A percentile compares a stretch with the other conserved stretches of the same genome.
Evolutionary conservation across 225 moss, liverwort and hornwort genomes (phyloP).

Genomic region (Physcomitrium patens): DNA sequence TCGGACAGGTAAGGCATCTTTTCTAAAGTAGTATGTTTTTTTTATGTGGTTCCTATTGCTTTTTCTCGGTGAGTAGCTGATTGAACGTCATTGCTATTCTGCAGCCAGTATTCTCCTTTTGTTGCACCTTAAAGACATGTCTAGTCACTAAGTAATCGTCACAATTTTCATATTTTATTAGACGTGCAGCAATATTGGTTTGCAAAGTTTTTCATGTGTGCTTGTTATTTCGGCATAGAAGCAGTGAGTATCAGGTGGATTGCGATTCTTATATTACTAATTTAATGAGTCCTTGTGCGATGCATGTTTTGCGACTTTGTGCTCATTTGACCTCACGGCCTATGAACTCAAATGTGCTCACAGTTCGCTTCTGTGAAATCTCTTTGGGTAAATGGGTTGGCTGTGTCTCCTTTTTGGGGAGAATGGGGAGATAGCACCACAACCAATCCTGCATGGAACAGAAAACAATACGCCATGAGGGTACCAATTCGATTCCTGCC

Average conservation of each 20-base stretch:
- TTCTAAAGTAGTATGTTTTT: conserved; percentile 9
- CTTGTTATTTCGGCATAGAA: conserved; percentile 10
- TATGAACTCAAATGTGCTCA: conserved; percentile 16
- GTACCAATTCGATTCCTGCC: conserved; percentile 28
- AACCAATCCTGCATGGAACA: conserved; percentile 46
- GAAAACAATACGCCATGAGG: conserved; percentile 47
- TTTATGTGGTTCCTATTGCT: conserved; percentile 8
- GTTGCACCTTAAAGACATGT: conserved; percentile 6
- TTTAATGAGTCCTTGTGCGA: conserved; percentile 12
- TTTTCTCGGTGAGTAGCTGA: not conserved
- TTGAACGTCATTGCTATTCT: conserved; percentile 4
- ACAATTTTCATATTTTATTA: not conserved
- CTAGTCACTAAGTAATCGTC: conserved; percentile 1
- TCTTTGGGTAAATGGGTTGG: conserved; percentile 48
- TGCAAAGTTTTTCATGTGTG: conserved; percentile 2
- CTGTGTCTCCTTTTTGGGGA: conserved; percentile 45
- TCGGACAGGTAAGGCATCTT: conserved; percentile 38
- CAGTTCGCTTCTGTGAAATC: conserved; percentile 50
- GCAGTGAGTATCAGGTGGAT: not conserved
- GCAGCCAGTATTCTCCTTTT: conserved; percentile 3
- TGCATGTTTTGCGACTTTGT: conserved; percentile 8
- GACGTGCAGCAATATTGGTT: not conserved
- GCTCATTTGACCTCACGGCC: not conserved
- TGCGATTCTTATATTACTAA: not conserved
- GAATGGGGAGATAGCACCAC: conserved; percentile 50